Conservation (phyloP, 2,329 filamentous ascomycete genomes). For the Ceratocystis lukuohia region DNA sequence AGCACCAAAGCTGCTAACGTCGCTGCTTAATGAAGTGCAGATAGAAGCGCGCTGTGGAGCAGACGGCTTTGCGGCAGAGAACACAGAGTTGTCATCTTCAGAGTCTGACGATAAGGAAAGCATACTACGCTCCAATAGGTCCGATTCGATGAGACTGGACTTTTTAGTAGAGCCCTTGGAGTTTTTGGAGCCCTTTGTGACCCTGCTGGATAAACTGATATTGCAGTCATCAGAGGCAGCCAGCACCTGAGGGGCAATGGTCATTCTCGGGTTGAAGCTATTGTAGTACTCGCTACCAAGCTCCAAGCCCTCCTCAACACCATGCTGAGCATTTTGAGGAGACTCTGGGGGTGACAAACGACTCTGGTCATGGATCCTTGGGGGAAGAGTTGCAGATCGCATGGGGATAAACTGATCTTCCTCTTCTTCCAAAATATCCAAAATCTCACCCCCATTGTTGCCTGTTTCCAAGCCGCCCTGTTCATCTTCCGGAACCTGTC, state of each 20-base stretch:
- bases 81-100: constrained; percentile 33
- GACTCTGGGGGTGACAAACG: constrained; percentile 16
- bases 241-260: constrained; percentile 4
- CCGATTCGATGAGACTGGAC: constrained; percentile 36
- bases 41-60: constrained; percentile 16
- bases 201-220: constrained; percentile 41
- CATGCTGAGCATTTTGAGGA: constrained; percentile 20
- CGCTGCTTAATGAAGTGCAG: constrained; percentile 18
- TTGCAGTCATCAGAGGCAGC: constrained; percentile 28
- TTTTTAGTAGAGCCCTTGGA: constrained; percentile 34
- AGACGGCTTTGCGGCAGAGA: constrained; percentile 16
- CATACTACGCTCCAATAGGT: constrained; percentile 42
- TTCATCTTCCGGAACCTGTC: constrained; percentile 28
- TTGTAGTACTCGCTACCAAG: constrained; percentile 11
- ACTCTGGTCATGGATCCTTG: not conserved
- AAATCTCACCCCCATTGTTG: constrained; percentile 9
- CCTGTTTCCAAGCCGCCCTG: constrained; percentile 20
- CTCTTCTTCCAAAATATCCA: constrained; percentile 13
- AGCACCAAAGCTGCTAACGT: constrained; percentile 12
- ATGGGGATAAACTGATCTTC: constrained; percentile 13
- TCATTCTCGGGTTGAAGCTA: constrained; percentile 13
- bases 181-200: constrained; percentile 41
- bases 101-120: constrained; percentile 46
- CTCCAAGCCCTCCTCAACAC: not conserved
- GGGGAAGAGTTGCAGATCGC: constrained; percentile 4